Base-by-base conservation (phyloP, 768 basidiomycete species). In the Trametes punicea region DNA sequence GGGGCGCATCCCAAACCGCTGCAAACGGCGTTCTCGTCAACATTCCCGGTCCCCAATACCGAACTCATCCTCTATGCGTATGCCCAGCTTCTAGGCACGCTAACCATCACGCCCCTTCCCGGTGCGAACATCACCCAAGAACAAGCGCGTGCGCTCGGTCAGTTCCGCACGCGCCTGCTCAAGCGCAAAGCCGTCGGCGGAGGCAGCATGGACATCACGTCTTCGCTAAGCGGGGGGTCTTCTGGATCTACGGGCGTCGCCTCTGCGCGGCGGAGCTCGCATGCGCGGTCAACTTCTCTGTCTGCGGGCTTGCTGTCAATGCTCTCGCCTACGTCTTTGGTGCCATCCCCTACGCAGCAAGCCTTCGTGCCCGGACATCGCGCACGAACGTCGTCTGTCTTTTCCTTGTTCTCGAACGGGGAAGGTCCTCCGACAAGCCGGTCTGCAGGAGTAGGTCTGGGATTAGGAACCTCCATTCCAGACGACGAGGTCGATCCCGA, bases 11-110 rank as follows among this genome's bases (percentile, higher is more conserved):
- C 41, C 41, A 59, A 56, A 27, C 57, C 57, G 6, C 45, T 72
- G 13, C 75, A 74, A 21, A 73, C 75, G 1, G 75, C 80, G 4
- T 77, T 74, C 16, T 71, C 77, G 3, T 68, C 75, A 1, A 45
- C 59, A 1, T 79, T 81, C 64, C 71, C 79, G 30, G 69, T 75
- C 21, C 69, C 77, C 3, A 81, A 81, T 55, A 76, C 79, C 0
- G 88, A 93, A 60, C 72, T 90, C 16, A 81, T 94, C 18, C 78
- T 94, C 2, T 94, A 94, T 69, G 84, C 92, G 0, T 94, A 94
- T 62, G 90, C 85, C 0, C 89, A 93, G 55, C 77, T 94, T 29
- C 73, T 81, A 6, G 93, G 93, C 4, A 81, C 82, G 0, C 74
- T 89, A 16, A 73, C 79, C 21, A 70, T 93, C 57, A 75, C 80